Percentiles rank a stretch among this genome's conserved stretches.
These are phyloP conservation scores for Pseudomassariella vexata DNA, from an alignment of 2,329 filamentous ascomycete genomes.

Conservation along the genomic window DNA sequence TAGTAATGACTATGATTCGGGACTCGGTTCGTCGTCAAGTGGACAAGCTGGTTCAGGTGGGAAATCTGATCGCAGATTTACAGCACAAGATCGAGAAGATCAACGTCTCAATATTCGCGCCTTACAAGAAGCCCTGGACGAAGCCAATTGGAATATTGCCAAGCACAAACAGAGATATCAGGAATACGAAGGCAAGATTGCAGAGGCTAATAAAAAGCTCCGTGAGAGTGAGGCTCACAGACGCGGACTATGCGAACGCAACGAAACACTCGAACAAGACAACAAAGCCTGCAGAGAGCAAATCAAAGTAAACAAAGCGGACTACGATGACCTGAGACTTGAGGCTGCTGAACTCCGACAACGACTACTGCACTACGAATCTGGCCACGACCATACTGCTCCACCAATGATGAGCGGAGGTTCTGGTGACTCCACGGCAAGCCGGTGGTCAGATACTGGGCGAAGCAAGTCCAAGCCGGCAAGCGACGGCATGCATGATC, in stretches of 20 bases:
- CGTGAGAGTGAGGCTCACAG: slow-evolving; percentile 8
- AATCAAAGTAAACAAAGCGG: slow-evolving; percentile 1
- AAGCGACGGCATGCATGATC: neutral
- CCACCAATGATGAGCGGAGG: slow-evolving; percentile 8
- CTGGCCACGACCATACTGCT: slow-evolving; percentile 2
- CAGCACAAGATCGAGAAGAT: slow-evolving; percentile 15
- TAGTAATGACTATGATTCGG: slow-evolving; percentile 18
- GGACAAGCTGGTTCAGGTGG: slow-evolving; percentile 21
- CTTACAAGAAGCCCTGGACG: slow-evolving; percentile 21
- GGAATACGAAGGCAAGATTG: slow-evolving; percentile 16
- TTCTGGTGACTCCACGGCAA: slow-evolving; percentile 1
- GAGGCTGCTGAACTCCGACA: neutral
- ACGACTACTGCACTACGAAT: neutral
- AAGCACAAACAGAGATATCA: slow-evolving; percentile 16
- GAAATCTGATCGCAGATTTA: slow-evolving; percentile 19
- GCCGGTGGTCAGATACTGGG: slow-evolving; percentile 3
- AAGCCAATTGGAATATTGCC: slow-evolving; percentile 13
- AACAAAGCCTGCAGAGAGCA: neutral
- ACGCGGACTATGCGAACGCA: slow-evolving; percentile 16
- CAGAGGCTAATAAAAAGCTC: slow-evolving; percentile 6
- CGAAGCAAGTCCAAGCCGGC: slow-evolving; percentile 1
- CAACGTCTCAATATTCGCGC: slow-evolving; percentile 17
- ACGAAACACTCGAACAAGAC: slow-evolving; percentile 20
- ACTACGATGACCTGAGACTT: neutral
- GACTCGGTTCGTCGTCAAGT: slow-evolving; percentile 24